Conservation (phyloP, 768 basidiomycete species). For the Mycena venus region DNA sequence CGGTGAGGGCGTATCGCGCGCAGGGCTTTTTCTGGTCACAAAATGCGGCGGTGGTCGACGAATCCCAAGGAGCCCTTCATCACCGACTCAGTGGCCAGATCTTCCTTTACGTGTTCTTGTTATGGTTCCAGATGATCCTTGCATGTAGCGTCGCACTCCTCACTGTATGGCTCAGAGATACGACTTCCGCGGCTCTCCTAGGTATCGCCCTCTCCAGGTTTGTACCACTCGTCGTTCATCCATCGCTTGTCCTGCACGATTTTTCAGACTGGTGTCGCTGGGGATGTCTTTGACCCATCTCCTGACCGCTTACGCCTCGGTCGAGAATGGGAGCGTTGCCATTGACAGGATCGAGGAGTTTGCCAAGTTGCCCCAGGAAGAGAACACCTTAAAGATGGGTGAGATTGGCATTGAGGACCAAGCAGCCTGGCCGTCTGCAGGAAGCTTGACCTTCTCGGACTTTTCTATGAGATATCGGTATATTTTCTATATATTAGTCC, state of each 20-base stretch:
- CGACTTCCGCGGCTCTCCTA: slow-evolving; percentile 16
- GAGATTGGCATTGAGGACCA: background rate
- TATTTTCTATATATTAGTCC: background rate
- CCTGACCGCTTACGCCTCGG: slow-evolving; percentile 2
- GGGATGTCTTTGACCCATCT: slow-evolving; percentile 5
- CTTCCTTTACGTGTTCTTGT: slow-evolving; percentile 23
- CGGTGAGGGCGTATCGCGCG: slow-evolving; percentile 15
- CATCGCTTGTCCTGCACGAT: background rate
- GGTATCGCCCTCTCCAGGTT: slow-evolving; percentile 21
- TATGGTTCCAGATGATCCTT: slow-evolving; percentile 25
- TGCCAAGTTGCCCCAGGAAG: slow-evolving; percentile 19
- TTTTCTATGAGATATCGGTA: slow-evolving; percentile 29
- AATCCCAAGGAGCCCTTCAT: slow-evolving; percentile 25
- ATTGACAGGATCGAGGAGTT: slow-evolving; percentile 26
- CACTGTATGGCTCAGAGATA: slow-evolving; percentile 17
- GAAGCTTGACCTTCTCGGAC: slow-evolving; percentile 5
- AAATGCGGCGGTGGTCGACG: slow-evolving; percentile 19
- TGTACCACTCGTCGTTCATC: background rate
- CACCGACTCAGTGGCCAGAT: slow-evolving; percentile 18
- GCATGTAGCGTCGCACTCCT: slow-evolving; percentile 18
- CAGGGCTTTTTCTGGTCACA: slow-evolving; percentile 13
- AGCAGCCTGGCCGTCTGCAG: slow-evolving; percentile 19
- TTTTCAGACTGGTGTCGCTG: slow-evolving; percentile 11
- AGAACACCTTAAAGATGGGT: slow-evolving; percentile 4
- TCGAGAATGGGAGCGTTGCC: slow-evolving; percentile 20